Evolutionary conservation across 1,284 basidiomycete species (phyloP), one percentile per base, ranked within the genome.

Genomic region (Boletus chippewaensis): DNA sequence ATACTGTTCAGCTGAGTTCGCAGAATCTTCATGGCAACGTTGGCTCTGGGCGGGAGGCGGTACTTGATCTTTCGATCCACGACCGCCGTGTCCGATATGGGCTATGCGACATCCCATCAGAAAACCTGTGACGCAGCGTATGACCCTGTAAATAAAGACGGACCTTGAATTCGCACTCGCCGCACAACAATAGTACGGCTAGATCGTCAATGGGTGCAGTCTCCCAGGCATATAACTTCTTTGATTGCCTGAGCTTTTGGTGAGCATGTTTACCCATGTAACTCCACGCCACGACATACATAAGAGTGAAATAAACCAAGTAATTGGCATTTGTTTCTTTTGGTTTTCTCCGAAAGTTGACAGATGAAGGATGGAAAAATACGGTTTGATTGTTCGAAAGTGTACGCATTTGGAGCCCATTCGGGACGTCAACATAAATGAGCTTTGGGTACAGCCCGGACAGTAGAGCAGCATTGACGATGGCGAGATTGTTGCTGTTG

Each of bases 191-290:
- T 16, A 92, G 67, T 42, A 99, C 69, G 2, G 91, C 81, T 28
- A 90, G 71, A 60, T 97, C 91, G 54, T 96, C 88, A 5, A 93
- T 82, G 1, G 93, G 88, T 1, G 90, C 86, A 1, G 90, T 93
- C 69, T 99, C 96, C 92, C 94, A 97, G n/a, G 88, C 94, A 67
- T 95, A 99, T 28, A 98, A 71, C 68, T 84, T 90, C 71, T 88
- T 92, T 12, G 91, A 92, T 65, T 92, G 90, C 88, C 92, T 91
- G 59, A 26, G 41, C 44, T 41, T 57, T 53, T 53, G 29, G 54
- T 59, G 42, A 57, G 51, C 40, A 55, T 20, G 9, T 45, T 32
- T 31, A 16, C 5, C 26, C 26, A 35, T 40, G n/a, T 6, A n/a
- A 46, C 42, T 4, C 11, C 28, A 45, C 26, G 36, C 28, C n/a